Percentiles rank a stretch among this genome's conserved stretches.
These are phyloP conservation scores for Coemansia asiatica DNA, from an alignment of 192 early-diverging fungal species.

Conservation along the genomic window DNA sequence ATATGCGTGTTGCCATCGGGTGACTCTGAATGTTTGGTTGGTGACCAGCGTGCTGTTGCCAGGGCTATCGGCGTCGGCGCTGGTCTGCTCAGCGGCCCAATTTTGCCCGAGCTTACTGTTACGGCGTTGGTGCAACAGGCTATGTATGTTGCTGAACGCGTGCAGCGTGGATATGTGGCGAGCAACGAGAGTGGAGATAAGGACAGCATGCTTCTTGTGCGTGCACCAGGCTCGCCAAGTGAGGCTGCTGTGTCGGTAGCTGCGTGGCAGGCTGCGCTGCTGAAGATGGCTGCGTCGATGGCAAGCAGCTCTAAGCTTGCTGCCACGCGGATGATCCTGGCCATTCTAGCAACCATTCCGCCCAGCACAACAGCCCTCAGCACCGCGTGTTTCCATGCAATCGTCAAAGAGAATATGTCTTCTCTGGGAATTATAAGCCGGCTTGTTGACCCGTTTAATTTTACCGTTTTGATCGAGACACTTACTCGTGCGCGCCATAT, in stretches of 20 bases:
- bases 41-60: conserved; percentile 22
- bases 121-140: conserved; percentile 32
- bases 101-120: conserved; percentile 10
- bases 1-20: conserved; percentile 55
- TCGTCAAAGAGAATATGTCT: neutral
- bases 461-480: conserved; percentile 1
- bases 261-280: conserved; percentile 37
- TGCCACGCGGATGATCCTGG: conserved; percentile 30
- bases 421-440: neutral
- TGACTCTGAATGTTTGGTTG: neutral
- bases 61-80: conserved; percentile 17
- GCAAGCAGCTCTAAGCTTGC: neutral
- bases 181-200: too few relatives aligned
- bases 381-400: neutral
- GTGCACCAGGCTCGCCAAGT: conserved; percentile 11
- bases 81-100: neutral
- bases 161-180: conserved; percentile 35
- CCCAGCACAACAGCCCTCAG: conserved; percentile 2
- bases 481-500: conserved; percentile 18
- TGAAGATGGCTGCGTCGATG: neutral
- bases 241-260: conserved; percentile 16
- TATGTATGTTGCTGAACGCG: conserved; percentile 33
- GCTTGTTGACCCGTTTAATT: neutral
- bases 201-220: neutral
- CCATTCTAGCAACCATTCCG: conserved; percentile 20